These are phyloP conservation scores for apple (Malus domestica) DNA, from an alignment of 306 rosid genomes.

Conservation along the genomic window ASM211411v1 NC_041798.1:32648001-32648500, in stretches of 20 bases:
- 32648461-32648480: not conserved
- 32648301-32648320: conserved; percentile 1
- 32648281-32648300: conserved; percentile 9
- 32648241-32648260: conserved; percentile 1
- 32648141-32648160: too few relatives aligned
- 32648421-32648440: not conserved
- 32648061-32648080: too few relatives aligned
- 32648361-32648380: conserved; percentile 6
- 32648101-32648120: too few relatives aligned
- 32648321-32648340: not conserved
- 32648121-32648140: too few relatives aligned
- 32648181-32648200: not conserved
- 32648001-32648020: too few relatives aligned
- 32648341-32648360: not conserved
- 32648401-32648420: not conserved
- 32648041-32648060: too few relatives aligned
- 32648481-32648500: not conserved
- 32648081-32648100: too few relatives aligned
- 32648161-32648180: not conserved
- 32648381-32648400: not conserved
- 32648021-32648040: too few relatives aligned
- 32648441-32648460: not conserved
- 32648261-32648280: conserved; percentile 9
- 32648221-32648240: not conserved
- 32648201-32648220: not conserved